Percentiles rank a stretch among this genome's conserved stretches.
phyloP scores from a whole-genome alignment of 129 eudicot genomes.

The Tagetes erecta region DNA sequence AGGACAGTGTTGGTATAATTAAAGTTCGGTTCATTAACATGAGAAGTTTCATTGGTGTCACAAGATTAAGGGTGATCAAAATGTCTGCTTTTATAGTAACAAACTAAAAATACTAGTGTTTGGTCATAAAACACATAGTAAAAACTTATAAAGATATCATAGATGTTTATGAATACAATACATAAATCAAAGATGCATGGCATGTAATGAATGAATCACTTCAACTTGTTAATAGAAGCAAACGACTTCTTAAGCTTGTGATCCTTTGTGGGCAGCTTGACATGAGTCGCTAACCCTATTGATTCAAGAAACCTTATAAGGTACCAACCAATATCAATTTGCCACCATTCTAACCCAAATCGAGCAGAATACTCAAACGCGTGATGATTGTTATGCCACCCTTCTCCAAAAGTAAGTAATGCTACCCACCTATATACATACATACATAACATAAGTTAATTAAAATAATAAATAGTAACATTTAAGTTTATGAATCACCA shows the following conservation, averaged over 20 bases:
- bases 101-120: not conserved
- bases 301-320: not conserved
- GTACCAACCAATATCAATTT: conserved; percentile 7
- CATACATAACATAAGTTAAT: not conserved
- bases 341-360: conserved; percentile 9
- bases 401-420: conserved; percentile 7
- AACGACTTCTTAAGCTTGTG: conserved; percentile 4
- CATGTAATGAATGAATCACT: not conserved
- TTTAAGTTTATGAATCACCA: too few species aligned
- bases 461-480: not conserved
- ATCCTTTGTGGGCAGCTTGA: conserved; percentile 2
- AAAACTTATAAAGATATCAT: not conserved
- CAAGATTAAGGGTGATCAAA: too few species aligned
- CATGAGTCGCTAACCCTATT: conserved; percentile 1
- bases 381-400: conserved; percentile 6
- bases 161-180: not conserved
- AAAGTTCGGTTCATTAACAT: too few species aligned
- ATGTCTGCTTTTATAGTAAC: not conserved
- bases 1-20: too few species aligned
- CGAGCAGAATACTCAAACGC: conserved; percentile 1
- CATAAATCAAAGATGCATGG: not conserved
- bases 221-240: not conserved
- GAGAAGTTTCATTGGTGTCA: too few species aligned
- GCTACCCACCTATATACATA: conserved; percentile 1
- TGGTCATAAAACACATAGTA: not conserved